Evolutionary conservation across 768 basidiomycete species (phyloP).

Genomic region (Leccinum barrowsii): DNA sequence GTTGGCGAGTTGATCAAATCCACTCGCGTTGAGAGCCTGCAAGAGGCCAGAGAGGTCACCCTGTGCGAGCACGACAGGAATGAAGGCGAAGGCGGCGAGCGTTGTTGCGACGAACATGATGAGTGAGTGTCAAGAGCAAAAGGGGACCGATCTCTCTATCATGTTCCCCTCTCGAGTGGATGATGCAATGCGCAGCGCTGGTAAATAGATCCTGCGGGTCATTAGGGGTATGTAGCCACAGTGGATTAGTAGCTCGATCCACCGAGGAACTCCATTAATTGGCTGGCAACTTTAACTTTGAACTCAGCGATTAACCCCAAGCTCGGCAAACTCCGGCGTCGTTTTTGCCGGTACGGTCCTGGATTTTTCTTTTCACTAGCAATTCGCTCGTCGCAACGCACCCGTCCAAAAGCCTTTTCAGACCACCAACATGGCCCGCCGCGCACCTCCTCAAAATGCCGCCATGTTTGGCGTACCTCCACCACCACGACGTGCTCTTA

Average conservation of each 20-base stretch:
- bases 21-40: slow-evolving; percentile 35
- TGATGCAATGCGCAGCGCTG: slow-evolving; percentile 29
- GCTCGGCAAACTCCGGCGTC: slow-evolving; percentile 16
- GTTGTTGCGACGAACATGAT: slow-evolving; percentile 19
- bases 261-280: neutral
- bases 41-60: slow-evolving; percentile 34
- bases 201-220: neutral
- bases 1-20: slow-evolving; percentile 42
- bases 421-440: slow-evolving; percentile 57
- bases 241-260: neutral
- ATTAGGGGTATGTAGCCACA: neutral
- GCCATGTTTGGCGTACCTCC: slow-evolving; percentile 47
- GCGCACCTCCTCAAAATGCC: slow-evolving; percentile 53
- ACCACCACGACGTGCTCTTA: slow-evolving; percentile 41
- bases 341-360: neutral
- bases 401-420: neutral
- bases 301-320: slow-evolving; percentile 1
- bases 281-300: neutral
- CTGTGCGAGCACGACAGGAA: slow-evolving; percentile 30
- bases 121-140: neutral
- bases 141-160: neutral
- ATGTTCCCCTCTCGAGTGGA: neutral
- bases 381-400: neutral
- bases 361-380: neutral
- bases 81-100: slow-evolving; percentile 19